Base-by-base conservation (phyloP, 1,139 yeast genomes). In the Yamadazyma sp. region DNA sequence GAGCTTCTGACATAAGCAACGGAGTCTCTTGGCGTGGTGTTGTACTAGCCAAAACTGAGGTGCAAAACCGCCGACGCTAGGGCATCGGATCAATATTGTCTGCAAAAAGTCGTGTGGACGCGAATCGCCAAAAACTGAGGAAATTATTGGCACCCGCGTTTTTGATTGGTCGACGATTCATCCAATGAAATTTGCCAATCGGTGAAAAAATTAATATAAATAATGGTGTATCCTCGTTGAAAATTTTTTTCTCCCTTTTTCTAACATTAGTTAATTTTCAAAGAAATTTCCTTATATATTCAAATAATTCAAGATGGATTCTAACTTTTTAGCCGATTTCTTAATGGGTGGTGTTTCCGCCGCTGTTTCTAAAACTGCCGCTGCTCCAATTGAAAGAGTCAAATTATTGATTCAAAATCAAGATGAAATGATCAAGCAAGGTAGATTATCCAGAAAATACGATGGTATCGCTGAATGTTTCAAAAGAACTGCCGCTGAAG, bases 281-380 rank as follows among this genome's bases (percentile, higher is more conserved):
- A 33, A 33, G 38, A 26, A 40, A 11, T 35, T 34, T 32, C n/a
- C n/a, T 34, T 28, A 37, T 29, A 36, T 37, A 44, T 42, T 47
- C 43, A 51, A 44, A 42, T 20, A 20, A 45, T 25, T 45, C 43
- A 57, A 49, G 45, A 61, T 60, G 64, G 65, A 62, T 49, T 49
- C 53, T 42, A 48, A 53, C 41, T 63, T 63, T 58, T 46, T 62
- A 49, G 47, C 59, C 58, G 75, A 72, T 56, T 72, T 72, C 64
- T 49, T 72, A 70, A 47, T 71, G 76, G 77, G 77, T 64, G 77
- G 77, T 72, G 74, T 72, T 52, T 72, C 77, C 69, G 77, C 77
- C 66, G 77, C 77, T 60, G 75, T 72, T 66, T 69, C 77, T 51
- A 72, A 72, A 68, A 72, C 77, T 49, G 77, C 76, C 41, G 77